These are phyloP conservation scores for Epichloe gansuensis DNA, from an alignment of 2,329 filamentous ascomycete genomes.

Conservation along the genomic window DNA sequence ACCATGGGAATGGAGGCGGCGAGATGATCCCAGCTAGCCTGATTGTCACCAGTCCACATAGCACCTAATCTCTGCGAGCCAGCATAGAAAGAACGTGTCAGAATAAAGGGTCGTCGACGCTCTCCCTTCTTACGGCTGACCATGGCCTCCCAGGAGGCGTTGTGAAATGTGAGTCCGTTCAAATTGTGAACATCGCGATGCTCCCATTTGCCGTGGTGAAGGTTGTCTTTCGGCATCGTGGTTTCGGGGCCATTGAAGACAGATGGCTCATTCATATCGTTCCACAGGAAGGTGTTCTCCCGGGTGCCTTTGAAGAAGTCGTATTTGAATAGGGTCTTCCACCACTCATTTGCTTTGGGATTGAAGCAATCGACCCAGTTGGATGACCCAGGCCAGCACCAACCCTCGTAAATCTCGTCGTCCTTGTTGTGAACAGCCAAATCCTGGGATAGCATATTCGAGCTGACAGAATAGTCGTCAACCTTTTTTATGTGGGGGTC, in stretches of 20 bases:
- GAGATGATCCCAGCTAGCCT: constrained; percentile 83
- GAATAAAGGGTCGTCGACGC: constrained; percentile 72
- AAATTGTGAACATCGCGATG: constrained; percentile 94
- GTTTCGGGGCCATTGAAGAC: constrained; percentile 98
- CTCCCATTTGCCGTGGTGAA: constrained; percentile 86
- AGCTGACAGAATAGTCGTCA: constrained; percentile 60
- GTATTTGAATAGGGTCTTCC: constrained; percentile 79
- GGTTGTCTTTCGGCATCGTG: constrained; percentile 97
- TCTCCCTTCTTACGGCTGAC: constrained; percentile 78
- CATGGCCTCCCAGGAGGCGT: constrained; percentile 80
- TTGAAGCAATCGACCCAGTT: constrained; percentile 97
- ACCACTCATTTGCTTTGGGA: constrained; percentile 83
- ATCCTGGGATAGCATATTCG: constrained; percentile 73
- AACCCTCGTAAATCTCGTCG: constrained; percentile 78
- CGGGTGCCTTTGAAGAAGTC: constrained; percentile 75
- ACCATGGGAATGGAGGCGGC: constrained; percentile 88
- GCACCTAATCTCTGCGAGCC: constrained; percentile 82
- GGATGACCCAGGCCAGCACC: constrained; percentile 97
- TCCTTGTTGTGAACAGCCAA: constrained; percentile 86
- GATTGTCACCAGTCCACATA: constrained; percentile 99
- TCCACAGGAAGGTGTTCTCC: constrained; percentile 90
- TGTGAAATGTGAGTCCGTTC: constrained; percentile 90
- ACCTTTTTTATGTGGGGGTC: constrained; percentile 97
- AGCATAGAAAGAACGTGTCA: constrained; percentile 85
- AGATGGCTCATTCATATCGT: constrained; percentile 99